Conservation (phyloP, 805 yeast species). For the Suhomyces sp. region DNA sequence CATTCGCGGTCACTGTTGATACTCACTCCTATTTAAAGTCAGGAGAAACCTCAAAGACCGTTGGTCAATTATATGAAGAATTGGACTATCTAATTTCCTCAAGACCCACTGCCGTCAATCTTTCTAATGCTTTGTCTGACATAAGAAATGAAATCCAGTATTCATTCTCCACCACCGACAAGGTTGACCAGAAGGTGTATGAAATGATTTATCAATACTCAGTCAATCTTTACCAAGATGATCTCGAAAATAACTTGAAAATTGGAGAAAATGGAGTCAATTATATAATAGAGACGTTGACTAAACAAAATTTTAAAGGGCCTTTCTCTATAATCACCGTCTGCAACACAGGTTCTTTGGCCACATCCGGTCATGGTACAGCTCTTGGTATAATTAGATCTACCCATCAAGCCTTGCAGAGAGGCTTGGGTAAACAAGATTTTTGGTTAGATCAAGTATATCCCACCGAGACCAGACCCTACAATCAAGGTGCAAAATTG, state of each 20-base stretch:
- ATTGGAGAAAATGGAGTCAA: slow-evolving; percentile 81
- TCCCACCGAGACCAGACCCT: slow-evolving; percentile 93
- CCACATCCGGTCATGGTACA: slow-evolving; percentile 97
- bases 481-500: slow-evolving; percentile 91
- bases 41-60: slow-evolving; percentile 20
- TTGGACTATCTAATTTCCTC: slow-evolving; percentile 70
- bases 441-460: slow-evolving; percentile 68
- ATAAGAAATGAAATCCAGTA: slow-evolving; percentile 38
- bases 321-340: slow-evolving; percentile 84
- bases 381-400: slow-evolving; percentile 91
- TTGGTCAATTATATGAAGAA: slow-evolving; percentile 38
- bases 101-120: slow-evolving; percentile 95
- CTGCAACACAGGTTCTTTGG: slow-evolving; percentile 95
- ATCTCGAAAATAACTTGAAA: slow-evolving; percentile 69
- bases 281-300: slow-evolving; percentile 53
- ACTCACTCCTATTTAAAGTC: slow-evolving; percentile 27
- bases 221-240: slow-evolving; percentile 65
- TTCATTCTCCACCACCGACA: slow-evolving; percentile 12
- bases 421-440: slow-evolving; percentile 22
- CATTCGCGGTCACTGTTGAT: slow-evolving; percentile 82
- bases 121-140: slow-evolving; percentile 68
- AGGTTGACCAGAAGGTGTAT: slow-evolving; percentile 28
- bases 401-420: slow-evolving; percentile 46
- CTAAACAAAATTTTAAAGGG: slow-evolving; percentile 50
- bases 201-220: slow-evolving; percentile 43